Evolutionary conservation across 306 rosid species (phyloP).

Genomic region (Castanea sativa): DNA sequence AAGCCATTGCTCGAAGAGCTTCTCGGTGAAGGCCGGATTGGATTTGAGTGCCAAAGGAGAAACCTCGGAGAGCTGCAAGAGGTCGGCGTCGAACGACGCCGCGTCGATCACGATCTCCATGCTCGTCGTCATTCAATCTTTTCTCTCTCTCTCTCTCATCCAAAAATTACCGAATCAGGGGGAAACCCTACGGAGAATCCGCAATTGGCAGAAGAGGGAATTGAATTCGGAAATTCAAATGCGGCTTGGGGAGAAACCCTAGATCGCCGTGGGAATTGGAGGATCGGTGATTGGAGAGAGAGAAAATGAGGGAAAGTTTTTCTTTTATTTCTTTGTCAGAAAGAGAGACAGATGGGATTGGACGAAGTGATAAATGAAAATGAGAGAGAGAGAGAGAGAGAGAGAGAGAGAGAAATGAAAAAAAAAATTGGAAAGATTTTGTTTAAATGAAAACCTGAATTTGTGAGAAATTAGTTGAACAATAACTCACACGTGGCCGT

Average conservation of each 20-base stretch:
- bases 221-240: slow-evolving; percentile 20
- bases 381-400: background rate
- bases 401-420: background rate
- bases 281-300: slow-evolving; percentile 24
- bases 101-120: slow-evolving; percentile 78
- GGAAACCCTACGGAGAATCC: slow-evolving; percentile 26
- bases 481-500: slow-evolving; percentile 27
- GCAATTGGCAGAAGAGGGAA: background rate
- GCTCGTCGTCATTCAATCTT: slow-evolving; percentile 38
- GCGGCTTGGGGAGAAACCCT: slow-evolving; percentile 33
- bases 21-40: slow-evolving; percentile 61
- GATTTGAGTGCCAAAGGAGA: slow-evolving; percentile 79
- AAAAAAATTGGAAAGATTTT: background rate
- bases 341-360: slow-evolving; percentile 18
- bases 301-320: slow-evolving; percentile 13
- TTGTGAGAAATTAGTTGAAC: background rate
- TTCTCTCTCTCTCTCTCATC: slow-evolving; percentile 32
- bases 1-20: slow-evolving; percentile 94
- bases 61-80: slow-evolving; percentile 85
- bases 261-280: slow-evolving; percentile 31
- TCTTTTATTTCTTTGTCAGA: slow-evolving; percentile 18
- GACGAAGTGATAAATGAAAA: too few relatives aligned
- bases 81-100: slow-evolving; percentile 83
- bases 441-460: slow-evolving; percentile 10
- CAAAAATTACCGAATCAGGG: slow-evolving; percentile 30